Evolutionary conservation across 768 basidiomycete genomes (phyloP), one percentile per base, ranked within the genome.

Genomic region (Boletus rufocinnamomeus): DNA sequence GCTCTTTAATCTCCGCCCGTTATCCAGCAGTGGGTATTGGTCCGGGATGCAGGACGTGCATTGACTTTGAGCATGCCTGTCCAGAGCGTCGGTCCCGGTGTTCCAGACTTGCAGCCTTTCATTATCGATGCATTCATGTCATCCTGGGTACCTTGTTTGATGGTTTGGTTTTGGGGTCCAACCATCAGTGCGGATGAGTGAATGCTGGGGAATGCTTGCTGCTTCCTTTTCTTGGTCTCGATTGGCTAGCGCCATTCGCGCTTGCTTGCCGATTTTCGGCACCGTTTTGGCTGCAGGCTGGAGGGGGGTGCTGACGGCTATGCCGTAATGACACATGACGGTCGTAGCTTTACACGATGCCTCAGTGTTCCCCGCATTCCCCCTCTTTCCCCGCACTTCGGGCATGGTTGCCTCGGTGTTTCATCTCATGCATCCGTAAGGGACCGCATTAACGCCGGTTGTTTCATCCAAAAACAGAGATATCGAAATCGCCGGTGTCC

Each of bases 401-500:
- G 23, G 28, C 17, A 6, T 9, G 16, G 2, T 35, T 13, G 7
- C 21, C 13, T 43, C 21, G 11, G 1, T 3, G 14, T 35, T 25
- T 37, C n/a, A 46, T 41, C n/a, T n/a, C 38, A 30, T 25, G 17
- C 17, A 30, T 25, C 10, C 25, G 14, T 10, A 17, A 47, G 6
- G 44, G 16, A 51, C 60, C 40, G 60, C 47, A 55, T 64, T 73
- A 54, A 73, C 57, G 25, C 56, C 60, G 32, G 19, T 14, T 4
- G 17, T 19, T 49, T 21, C 19, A 9, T 21, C 25, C 19, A 8
- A 5, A 34, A 23, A 51, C 73, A 91, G 95, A 98, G 76, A 95
- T 96, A 64, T 87, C 88, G 19, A 98, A 98, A 81, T 93, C 90
- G 63, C 94, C 95, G 0, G 89, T 94, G 62, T 93, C 90, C 13